A percentile compares a stretch with the other conserved stretches of the same genome.
These are phyloP conservation scores for Melanomma pulvis-pyrius DNA, from an alignment of 495 filamentous ascomycete genomes.

Conservation along the genomic window DNA sequence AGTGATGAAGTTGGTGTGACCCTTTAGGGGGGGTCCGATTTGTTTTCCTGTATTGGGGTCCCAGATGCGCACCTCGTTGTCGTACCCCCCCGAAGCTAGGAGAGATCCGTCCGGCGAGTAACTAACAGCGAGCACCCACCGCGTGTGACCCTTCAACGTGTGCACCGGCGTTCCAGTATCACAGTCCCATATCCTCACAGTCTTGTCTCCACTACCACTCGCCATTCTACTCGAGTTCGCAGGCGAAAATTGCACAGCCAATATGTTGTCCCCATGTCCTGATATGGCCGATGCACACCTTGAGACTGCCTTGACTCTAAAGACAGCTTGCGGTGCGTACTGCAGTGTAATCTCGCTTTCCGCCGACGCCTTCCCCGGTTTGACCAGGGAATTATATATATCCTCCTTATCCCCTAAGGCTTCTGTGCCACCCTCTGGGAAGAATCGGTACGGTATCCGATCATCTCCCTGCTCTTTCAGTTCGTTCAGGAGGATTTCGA, in stretches of 20 bases:
- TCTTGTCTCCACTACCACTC: conserved; percentile 87
- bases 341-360: conserved; percentile 77
- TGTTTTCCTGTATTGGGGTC: conserved; percentile 79
- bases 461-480: conserved; percentile 77
- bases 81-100: conserved; percentile 92
- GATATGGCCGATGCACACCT: conserved; percentile 85
- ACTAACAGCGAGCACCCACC: conserved; percentile 85
- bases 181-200: conserved; percentile 93
- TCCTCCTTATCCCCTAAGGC: conserved; percentile 53
- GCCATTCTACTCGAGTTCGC: conserved; percentile 77
- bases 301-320: conserved; percentile 89
- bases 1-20: conserved; percentile 89
- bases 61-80: conserved; percentile 89
- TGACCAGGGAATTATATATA: conserved; percentile 71
- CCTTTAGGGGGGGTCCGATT: conserved; percentile 76
- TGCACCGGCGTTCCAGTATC: conserved; percentile 88
- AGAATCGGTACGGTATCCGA: conserved; percentile 86
- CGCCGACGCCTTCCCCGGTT: conserved; percentile 65
- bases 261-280: conserved; percentile 90
- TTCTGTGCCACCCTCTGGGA: conserved; percentile 39
- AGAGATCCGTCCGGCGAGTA: conserved; percentile 83
- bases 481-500: conserved; percentile 89
- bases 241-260: conserved; percentile 87
- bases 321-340: conserved; percentile 90
- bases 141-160: conserved; percentile 89